Conservation (phyloP, 768 basidiomycete species). For the Kwoniella newhampshirensis region DNA sequence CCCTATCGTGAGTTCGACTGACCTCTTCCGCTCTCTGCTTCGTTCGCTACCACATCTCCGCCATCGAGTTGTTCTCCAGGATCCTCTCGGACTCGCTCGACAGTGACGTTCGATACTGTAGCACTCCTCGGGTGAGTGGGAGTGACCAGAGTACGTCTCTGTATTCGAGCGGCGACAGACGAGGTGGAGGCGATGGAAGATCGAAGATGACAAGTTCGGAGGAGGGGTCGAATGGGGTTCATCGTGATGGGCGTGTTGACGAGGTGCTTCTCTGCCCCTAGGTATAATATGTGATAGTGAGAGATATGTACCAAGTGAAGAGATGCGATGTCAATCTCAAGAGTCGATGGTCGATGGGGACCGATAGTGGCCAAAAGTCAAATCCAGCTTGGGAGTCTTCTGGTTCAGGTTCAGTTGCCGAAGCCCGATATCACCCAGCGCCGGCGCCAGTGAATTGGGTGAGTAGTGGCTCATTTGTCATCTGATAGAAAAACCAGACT, state of each 20-base stretch:
- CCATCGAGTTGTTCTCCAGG: conserved; percentile 42
- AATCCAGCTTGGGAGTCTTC: too few relatives aligned
- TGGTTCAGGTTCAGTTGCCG: too few relatives aligned
- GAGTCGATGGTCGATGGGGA: too few relatives aligned
- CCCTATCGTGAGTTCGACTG: too few relatives aligned
- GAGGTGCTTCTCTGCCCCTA: too few relatives aligned
- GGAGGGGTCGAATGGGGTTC: conserved; percentile 27
- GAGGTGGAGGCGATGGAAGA: conserved; percentile 20
- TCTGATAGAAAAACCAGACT: too few relatives aligned
- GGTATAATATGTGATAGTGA: background rate
- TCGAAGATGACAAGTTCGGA: conserved; percentile 12
- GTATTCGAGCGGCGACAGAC: conserved; percentile 14
- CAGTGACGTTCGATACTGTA: conserved; percentile 23
- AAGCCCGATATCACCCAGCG: too few relatives aligned
- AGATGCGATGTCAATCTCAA: too few relatives aligned
- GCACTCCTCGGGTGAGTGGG: conserved; percentile 22
- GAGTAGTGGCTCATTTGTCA: too few relatives aligned
- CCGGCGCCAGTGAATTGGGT: too few relatives aligned
- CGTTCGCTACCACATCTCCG: conserved; percentile 32
- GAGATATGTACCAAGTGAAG: background rate
- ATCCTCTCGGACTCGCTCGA: conserved; percentile 32
- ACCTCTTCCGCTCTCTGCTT: conserved; percentile 37
- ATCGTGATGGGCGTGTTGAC: too few relatives aligned
- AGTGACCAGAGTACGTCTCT: conserved; percentile 22
- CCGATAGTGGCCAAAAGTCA: too few relatives aligned